Evolutionary conservation across 2,329 filamentous ascomycete genomes (phyloP).

Genomic region (Aspergillaceae sp.): DNA sequence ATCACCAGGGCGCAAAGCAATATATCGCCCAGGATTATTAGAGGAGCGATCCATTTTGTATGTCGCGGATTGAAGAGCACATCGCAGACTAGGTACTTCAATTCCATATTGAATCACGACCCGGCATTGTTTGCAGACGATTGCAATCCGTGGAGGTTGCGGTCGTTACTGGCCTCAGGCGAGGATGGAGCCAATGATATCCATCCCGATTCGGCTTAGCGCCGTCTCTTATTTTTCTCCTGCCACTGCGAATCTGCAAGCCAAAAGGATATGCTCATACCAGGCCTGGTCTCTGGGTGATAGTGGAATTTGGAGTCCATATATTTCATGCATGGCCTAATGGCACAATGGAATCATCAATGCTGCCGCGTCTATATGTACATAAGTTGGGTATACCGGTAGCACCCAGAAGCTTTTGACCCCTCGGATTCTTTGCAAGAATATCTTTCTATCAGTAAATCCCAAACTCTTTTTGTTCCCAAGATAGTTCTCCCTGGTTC

Average conservation of each 20-base stretch:
- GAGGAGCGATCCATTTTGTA: conserved; percentile 55
- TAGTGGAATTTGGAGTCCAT: neutral
- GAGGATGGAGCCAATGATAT: conserved; percentile 8
- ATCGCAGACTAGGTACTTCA: conserved; percentile 24
- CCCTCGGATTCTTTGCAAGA: neutral
- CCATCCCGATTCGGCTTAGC: conserved; percentile 15
- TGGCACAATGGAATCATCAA: neutral
- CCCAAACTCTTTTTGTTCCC: no score
- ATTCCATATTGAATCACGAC: conserved; percentile 21
- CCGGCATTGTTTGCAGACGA: neutral
- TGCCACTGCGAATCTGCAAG: no score
- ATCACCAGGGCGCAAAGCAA: conserved; percentile 66
- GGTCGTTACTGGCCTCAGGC: conserved; percentile 8
- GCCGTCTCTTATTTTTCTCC: neutral
- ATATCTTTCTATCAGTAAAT: no score
- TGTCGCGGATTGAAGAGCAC: conserved; percentile 48
- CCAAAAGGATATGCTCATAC: no score
- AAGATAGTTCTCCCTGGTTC: no score
- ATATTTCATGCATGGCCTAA: neutral
- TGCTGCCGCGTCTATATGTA: neutral
- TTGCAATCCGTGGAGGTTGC: conserved; percentile 1
- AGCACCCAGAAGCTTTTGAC: neutral
- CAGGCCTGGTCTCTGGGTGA: neutral
- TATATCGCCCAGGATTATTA: conserved; percentile 62
- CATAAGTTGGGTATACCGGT: neutral